Evolutionary conservation across 2,329 filamentous ascomycete genomes (phyloP).

Genomic region (Aciculosporium take): DNA sequence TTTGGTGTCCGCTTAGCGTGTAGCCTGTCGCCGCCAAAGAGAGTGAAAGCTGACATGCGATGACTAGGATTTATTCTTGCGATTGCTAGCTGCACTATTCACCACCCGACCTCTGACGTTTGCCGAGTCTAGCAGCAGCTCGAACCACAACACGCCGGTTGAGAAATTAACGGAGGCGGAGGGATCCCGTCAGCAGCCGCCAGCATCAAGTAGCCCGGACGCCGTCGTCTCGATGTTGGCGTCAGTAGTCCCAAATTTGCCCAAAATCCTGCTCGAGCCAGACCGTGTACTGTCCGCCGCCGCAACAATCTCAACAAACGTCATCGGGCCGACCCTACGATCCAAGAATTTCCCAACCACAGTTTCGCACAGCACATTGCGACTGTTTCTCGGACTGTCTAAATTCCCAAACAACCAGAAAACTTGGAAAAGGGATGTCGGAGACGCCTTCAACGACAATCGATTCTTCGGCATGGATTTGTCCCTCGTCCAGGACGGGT

Average conservation of each 20-base stretch:
- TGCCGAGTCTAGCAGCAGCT: slow-evolving; percentile 33
- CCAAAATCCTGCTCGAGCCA: slow-evolving; percentile 69
- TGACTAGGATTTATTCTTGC: slow-evolving; percentile 68
- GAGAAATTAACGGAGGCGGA: slow-evolving; percentile 23
- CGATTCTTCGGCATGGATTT: slow-evolving; percentile 67
- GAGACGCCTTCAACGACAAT: slow-evolving; percentile 80
- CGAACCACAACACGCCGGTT: slow-evolving; percentile 17
- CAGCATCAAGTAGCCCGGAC: slow-evolving; percentile 34
- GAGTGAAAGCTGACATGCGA: not conserved
- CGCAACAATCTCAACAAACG: slow-evolving; percentile 65
- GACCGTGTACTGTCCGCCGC: slow-evolving; percentile 72
- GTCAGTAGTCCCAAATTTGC: slow-evolving; percentile 63
- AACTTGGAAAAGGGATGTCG: slow-evolving; percentile 82
- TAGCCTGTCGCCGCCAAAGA: too few species aligned
- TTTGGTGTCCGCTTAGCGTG: too few species aligned
- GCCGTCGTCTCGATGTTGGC: slow-evolving; percentile 71
- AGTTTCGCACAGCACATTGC: slow-evolving; percentile 55
- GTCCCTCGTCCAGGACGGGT: slow-evolving; percentile 52
- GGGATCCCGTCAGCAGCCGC: slow-evolving; percentile 19
- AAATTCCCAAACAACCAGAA: slow-evolving; percentile 71
- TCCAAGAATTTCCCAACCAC: slow-evolving; percentile 81
- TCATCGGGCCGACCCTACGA: slow-evolving; percentile 69
- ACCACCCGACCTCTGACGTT: slow-evolving; percentile 73
- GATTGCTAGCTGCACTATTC: slow-evolving; percentile 84
- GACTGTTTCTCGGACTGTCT: slow-evolving; percentile 62